These are phyloP conservation scores for Phlebiopsis gigantea DNA, from an alignment of 768 basidiomycete species.

Conservation along the genomic window DNA sequence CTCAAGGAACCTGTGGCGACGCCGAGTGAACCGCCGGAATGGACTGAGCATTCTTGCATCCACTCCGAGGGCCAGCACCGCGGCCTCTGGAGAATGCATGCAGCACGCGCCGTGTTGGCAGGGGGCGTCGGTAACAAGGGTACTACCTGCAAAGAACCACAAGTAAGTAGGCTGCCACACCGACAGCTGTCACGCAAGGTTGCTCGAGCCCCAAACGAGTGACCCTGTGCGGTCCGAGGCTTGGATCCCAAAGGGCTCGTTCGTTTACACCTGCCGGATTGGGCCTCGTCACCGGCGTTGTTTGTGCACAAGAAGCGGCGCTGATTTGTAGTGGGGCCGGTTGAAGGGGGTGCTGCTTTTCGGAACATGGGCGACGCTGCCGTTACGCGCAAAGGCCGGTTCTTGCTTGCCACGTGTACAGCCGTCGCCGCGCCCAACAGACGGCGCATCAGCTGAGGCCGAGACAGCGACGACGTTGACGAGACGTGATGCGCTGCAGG, in stretches of 20 bases:
- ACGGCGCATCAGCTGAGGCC: background rate
- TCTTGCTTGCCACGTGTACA: background rate
- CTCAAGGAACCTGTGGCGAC: background rate
- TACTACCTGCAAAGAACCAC: background rate
- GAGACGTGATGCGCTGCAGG: background rate
- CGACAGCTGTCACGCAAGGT: background rate
- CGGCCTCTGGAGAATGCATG: background rate
- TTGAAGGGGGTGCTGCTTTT: background rate
- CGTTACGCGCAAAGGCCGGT: background rate
- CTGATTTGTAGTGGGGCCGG: background rate
- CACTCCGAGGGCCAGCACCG: background rate
- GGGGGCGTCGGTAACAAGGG: background rate
- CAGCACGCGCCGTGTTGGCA: background rate
- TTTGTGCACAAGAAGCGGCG: background rate
- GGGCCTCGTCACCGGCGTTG: background rate
- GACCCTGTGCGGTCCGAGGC: background rate
- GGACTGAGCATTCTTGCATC: background rate
- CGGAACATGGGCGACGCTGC: background rate
- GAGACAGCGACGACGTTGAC: background rate
- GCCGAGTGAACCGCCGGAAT: background rate
- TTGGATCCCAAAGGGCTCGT: background rate
- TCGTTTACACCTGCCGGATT: conserved; percentile 5
- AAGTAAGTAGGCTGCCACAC: too few relatives aligned
- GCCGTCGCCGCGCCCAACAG: background rate
- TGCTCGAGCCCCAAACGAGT: background rate